A percentile compares a stretch with the other conserved stretches of the same genome.
Evolutionary conservation across 1,139 yeast species (phyloP).

Genomic region (Yamadazyma trypodendri): DNA sequence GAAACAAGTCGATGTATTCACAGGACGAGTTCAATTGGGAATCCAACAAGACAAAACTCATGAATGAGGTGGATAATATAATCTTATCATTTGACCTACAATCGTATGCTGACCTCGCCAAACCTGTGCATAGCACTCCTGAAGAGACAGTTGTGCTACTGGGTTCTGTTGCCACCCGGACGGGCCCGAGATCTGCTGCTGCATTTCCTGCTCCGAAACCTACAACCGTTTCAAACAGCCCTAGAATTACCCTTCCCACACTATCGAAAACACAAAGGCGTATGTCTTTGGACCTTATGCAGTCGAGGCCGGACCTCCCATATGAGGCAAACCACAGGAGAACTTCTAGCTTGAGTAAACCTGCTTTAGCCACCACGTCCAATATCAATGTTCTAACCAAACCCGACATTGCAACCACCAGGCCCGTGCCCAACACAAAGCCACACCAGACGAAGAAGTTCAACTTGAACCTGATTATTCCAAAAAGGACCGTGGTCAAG

Average conservation of each 20-base stretch:
- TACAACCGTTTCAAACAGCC: background rate
- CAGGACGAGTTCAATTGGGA: conserved; percentile 18
- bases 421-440: background rate
- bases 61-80: conserved; percentile 21
- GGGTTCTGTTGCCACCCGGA: no score
- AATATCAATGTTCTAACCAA: conserved; percentile 36
- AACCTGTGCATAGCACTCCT: conserved; percentile 5
- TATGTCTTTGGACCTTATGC: conserved; percentile 34
- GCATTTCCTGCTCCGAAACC: background rate
- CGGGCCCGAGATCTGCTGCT: no score
- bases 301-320: conserved; percentile 14
- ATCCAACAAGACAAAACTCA: conserved; percentile 15
- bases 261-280: conserved; percentile 26
- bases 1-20: conserved; percentile 9
- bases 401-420: conserved; percentile 17
- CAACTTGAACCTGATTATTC: conserved; percentile 14
- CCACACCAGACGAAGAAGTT: conserved; percentile 8
- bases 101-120: conserved; percentile 14
- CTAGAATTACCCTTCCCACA: conserved; percentile 19
- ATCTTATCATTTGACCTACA: conserved; percentile 18
- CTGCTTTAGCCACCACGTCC: conserved; percentile 33
- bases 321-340: conserved; percentile 8
- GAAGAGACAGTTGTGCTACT: background rate
- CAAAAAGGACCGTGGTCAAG: conserved; percentile 6
- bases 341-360: conserved; percentile 24